A percentile compares a stretch with the other conserved stretches of the same genome.
These are phyloP conservation scores for Colletotrichum orbiculare DNA, from an alignment of 2,329 filamentous ascomycete species.

Conservation along the genomic window DNA sequence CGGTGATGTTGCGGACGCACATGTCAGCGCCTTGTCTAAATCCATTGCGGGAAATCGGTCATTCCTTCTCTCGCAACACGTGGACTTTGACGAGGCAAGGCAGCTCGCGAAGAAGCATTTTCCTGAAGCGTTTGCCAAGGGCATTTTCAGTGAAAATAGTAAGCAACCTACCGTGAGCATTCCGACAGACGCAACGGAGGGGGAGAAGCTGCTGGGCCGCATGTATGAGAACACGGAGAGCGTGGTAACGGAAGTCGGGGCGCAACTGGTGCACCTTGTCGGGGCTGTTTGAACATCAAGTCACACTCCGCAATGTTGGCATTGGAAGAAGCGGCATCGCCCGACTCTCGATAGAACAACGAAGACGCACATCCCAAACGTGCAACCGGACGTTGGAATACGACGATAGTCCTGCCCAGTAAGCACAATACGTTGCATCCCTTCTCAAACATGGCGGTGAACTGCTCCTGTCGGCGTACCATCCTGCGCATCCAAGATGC, in stretches of 20 bases:
- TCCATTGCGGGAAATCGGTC: conserved; percentile 43
- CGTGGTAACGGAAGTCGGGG: conserved; percentile 45
- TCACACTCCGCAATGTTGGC: no score
- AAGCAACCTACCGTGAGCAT: conserved; percentile 8
- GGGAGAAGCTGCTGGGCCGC: conserved; percentile 46
- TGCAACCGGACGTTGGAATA: no score
- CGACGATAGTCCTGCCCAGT: no score
- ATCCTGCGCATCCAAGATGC: background rate
- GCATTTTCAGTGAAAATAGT: conserved; percentile 1
- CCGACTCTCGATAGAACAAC: no score
- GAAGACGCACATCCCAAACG: no score
- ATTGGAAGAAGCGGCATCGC: no score
- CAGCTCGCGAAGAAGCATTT: conserved; percentile 5
- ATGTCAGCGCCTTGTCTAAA: conserved; percentile 48
- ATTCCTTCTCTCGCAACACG: conserved; percentile 9
- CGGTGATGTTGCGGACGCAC: conserved; percentile 50
- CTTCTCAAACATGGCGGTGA: background rate
- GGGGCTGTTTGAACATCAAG: background rate
- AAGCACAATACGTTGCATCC: no score
- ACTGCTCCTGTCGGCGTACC: no score
- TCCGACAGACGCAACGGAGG: conserved; percentile 41
- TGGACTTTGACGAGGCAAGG: conserved; percentile 15
- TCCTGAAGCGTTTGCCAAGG: conserved; percentile 13
- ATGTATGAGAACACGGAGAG: conserved; percentile 46
- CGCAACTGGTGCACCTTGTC: conserved; percentile 47